Conservation (phyloP, 2,329 filamentous ascomycete genomes). For the Alternaria brassicae region DNA sequence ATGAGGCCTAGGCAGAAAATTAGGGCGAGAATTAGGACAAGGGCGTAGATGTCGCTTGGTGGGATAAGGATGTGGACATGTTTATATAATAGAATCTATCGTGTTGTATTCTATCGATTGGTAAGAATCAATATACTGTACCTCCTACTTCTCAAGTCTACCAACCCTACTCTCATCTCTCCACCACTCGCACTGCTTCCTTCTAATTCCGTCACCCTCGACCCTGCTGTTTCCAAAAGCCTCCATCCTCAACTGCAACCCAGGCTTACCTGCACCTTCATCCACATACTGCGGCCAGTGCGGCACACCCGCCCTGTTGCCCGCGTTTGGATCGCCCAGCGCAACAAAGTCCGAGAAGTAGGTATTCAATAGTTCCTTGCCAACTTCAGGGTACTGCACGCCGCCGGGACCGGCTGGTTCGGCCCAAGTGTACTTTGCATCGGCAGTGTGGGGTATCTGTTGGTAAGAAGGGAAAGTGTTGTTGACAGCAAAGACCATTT, state of each 20-base stretch:
- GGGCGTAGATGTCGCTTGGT: background rate
- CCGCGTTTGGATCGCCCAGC: slow-evolving; percentile 49
- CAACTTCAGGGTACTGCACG: slow-evolving; percentile 50
- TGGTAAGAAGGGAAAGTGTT: slow-evolving; percentile 32
- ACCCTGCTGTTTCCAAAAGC: slow-evolving; percentile 34
- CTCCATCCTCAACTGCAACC: slow-evolving; percentile 33
- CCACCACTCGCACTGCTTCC: slow-evolving; percentile 41
- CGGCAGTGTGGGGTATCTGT: slow-evolving; percentile 33
- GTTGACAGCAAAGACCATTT: slow-evolving; percentile 29
- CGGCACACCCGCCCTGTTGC: slow-evolving; percentile 29
- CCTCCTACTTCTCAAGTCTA: slow-evolving; percentile 34
- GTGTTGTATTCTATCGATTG: background rate
- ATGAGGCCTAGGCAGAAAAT: slow-evolving; percentile 10
- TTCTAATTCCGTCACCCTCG: slow-evolving; percentile 35
- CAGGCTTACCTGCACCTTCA: slow-evolving; percentile 15
- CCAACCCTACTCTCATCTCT: slow-evolving; percentile 24
- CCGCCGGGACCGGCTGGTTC: slow-evolving; percentile 58
- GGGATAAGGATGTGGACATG: background rate
- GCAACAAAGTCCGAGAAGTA: slow-evolving; percentile 54
- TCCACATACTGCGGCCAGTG: slow-evolving; percentile 52
- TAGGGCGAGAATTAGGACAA: slow-evolving; percentile 9
- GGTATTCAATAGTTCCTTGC: slow-evolving; percentile 46
- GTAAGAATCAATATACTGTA: background rate
- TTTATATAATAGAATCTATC: background rate
- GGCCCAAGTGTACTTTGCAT: slow-evolving; percentile 54